Percentiles rank a stretch among this genome's conserved stretches.
Evolutionary conservation across 805 yeast species (phyloP).

Genomic region (Diddensiella caesifluorescens): DNA sequence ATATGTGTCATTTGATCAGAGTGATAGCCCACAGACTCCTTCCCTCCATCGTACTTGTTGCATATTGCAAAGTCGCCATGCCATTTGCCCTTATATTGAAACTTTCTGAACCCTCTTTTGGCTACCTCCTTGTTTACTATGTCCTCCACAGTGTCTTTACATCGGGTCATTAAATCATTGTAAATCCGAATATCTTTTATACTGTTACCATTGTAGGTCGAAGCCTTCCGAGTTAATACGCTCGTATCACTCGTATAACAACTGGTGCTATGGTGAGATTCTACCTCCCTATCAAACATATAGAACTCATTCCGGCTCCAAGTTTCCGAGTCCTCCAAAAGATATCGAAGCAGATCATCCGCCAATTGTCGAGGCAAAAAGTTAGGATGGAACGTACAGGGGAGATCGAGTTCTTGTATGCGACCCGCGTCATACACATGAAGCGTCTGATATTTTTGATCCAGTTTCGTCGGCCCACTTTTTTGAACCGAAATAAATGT

Average conservation of each 20-base stretch:
- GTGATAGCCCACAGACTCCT: slow-evolving; percentile 63
- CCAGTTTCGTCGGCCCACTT: slow-evolving; percentile 11
- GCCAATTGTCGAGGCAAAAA: slow-evolving; percentile 51
- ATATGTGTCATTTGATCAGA: slow-evolving; percentile 66
- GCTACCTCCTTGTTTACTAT: slow-evolving; percentile 37
- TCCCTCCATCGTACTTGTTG: slow-evolving; percentile 48
- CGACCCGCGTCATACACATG: slow-evolving; percentile 48
- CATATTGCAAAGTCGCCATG: slow-evolving; percentile 48
- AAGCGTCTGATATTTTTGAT: slow-evolving; percentile 30
- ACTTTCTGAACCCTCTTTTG: slow-evolving; percentile 33
- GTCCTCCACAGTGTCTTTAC: slow-evolving; percentile 38
- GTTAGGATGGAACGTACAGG: slow-evolving; percentile 46
- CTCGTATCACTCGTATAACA: slow-evolving; percentile 32
- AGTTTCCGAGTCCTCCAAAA: slow-evolving; percentile 38
- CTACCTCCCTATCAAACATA: slow-evolving; percentile 57
- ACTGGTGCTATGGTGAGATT: slow-evolving; percentile 50
- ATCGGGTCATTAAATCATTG: slow-evolving; percentile 38
- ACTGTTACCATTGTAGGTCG: slow-evolving; percentile 38
- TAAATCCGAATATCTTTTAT: slow-evolving; percentile 33
- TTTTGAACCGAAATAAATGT: slow-evolving; percentile 3
- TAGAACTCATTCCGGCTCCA: slow-evolving; percentile 47
- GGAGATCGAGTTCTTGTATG: slow-evolving; percentile 43
- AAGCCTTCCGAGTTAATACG: slow-evolving; percentile 17
- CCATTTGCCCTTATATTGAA: slow-evolving; percentile 45
- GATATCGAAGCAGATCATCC: slow-evolving; percentile 38